Evolutionary conservation across 495 filamentous ascomycete species (phyloP).

Genomic region (Penicillium turbatum): DNA sequence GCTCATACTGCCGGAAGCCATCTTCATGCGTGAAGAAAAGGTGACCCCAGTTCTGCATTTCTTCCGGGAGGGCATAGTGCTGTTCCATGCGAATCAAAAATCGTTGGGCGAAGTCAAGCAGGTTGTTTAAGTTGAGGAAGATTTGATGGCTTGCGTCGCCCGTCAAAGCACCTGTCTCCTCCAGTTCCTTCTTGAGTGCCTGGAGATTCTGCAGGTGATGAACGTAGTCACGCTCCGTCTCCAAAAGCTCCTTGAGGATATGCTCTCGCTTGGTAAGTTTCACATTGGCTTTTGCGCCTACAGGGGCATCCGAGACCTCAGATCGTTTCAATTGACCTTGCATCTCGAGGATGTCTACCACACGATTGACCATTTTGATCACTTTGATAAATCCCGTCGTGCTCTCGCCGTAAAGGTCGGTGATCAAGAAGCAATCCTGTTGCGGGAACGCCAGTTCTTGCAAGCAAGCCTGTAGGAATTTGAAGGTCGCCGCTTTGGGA

Average conservation of each 20-base stretch:
- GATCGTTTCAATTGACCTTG: constrained; percentile 61
- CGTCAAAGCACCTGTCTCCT: constrained; percentile 79
- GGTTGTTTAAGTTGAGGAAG: constrained; percentile 90
- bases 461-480: constrained; percentile 65
- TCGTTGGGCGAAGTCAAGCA: constrained; percentile 89
- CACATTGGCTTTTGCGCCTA: constrained; percentile 38
- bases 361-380: constrained; percentile 76
- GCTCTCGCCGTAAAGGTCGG: constrained; percentile 86
- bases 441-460: constrained; percentile 69
- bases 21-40: constrained; percentile 77
- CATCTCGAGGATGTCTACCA: constrained; percentile 78
- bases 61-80: constrained; percentile 74
- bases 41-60: constrained; percentile 84
- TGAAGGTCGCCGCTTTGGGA: constrained; percentile 66
- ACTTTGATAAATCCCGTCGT: constrained; percentile 98
- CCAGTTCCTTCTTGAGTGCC: constrained; percentile 83
- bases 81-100: constrained; percentile 96
- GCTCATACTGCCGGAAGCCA: constrained; percentile 84
- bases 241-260: constrained; percentile 83
- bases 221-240: constrained; percentile 97
- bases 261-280: constrained; percentile 78
- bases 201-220: constrained; percentile 94
- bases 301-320: constrained; percentile 41
- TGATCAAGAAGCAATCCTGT: constrained; percentile 84
- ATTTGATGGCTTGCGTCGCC: constrained; percentile 92